Base-by-base conservation (phyloP, 2,329 filamentous ascomycete species). In the Pseudogymnoascus sp. region DNA sequence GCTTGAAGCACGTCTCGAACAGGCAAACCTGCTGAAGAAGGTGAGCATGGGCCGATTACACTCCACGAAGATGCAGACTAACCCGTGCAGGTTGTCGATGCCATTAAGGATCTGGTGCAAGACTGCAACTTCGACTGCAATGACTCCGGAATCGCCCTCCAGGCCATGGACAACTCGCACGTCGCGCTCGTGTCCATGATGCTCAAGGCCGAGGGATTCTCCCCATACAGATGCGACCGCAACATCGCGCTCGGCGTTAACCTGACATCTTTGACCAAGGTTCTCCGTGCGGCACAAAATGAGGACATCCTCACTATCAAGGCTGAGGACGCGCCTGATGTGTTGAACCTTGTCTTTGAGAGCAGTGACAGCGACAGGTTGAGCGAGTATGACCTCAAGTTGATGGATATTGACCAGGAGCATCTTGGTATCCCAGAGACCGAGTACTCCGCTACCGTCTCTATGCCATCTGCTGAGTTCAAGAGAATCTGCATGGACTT, bases 111-210 rank as follows among this genome's bases (percentile, higher is more conserved):
- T 74, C 87, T 99, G 61, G 95, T 99, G 62, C 95, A 97, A 79
- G 95, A 99, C 81, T 99, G 95, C 88, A 99, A 99, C 81, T 99
- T 99, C 81, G 95, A 99, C 84, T 99, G 96, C 89, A 99, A 97
- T 89, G 96, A 99, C 84, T 93, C 91, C 63, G 95, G 95, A 67
- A 95, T 99, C 74, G 93, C 93, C 61, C 90, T 99, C 63, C 95
- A 99, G 80, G 95, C 95, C 74, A 99, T 99, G 96, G 95, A 99
- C 83, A 99, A 97, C 86, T 97, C 93, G 60, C 95, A 99, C 80
- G 95, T 99, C 72, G 95, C 95, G 67, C 90, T 99, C 63, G 95
- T 99, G 62, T 97, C 95, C 69, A 99, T 99, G 95, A 88, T 96
- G 84, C 89, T 99, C 77, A 95, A 95, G 81, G 90, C 93, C 66